Percentiles rank a stretch among this genome's conserved stretches.
Conservation (phyloP, 805 yeast genomes). For the Candida nitratophila region DNA sequence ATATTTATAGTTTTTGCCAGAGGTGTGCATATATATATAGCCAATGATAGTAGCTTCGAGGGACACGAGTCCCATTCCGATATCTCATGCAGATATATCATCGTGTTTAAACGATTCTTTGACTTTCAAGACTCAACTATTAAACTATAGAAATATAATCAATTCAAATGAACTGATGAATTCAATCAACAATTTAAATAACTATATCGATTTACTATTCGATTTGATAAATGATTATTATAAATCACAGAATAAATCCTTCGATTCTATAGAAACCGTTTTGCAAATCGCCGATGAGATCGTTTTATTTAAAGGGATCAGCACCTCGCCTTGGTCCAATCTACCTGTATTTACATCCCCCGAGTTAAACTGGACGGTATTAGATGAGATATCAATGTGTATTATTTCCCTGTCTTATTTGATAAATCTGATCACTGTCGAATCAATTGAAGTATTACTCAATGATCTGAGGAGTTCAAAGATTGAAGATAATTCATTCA, state of each 20-base stretch:
- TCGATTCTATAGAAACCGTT: no score
- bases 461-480: constrained; percentile 10
- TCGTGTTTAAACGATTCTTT: no score
- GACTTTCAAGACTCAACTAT: no score
- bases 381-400: constrained; percentile 17
- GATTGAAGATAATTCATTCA: constrained; percentile 19
- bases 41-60: no score
- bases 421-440: neutral
- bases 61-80: no score
- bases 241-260: no score
- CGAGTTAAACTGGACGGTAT: constrained; percentile 13
- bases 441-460: neutral
- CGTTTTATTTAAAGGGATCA: neutral
- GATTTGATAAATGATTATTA: neutral
- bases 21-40: no score
- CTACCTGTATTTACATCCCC: no score
- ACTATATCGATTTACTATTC: constrained; percentile 17
- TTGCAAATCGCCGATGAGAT: no score
- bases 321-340: constrained; percentile 13
- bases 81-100: no score
- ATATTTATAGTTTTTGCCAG: no score
- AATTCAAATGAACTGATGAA: constrained; percentile 13
- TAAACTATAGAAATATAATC: no score
- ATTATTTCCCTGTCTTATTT: constrained; percentile 10
- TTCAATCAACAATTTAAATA: constrained; percentile 16